Base-by-base conservation (phyloP, 768 basidiomycete genomes). In the Lenzites betulinus region DNA sequence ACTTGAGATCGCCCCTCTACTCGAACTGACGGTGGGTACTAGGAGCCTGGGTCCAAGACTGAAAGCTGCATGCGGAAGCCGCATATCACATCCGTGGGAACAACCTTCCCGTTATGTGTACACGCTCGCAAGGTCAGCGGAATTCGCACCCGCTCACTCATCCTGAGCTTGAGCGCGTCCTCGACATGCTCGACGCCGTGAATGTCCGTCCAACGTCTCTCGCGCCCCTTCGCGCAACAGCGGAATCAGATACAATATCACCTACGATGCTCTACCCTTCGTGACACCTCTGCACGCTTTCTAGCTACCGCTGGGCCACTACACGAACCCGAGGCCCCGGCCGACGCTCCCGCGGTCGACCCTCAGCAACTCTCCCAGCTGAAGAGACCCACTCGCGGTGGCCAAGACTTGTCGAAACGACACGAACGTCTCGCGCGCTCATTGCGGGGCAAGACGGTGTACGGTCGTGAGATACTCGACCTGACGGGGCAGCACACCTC, bases 351-450 rank as follows among this genome's bases (percentile, higher is more conserved):
- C 20, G 48, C 56, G 5, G 44, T 50, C 36, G 22, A 62, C 39
- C 35, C 5, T 6, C 38, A 58, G 30, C 51, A 50, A 4, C 38
- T 63, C 3, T 46, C 57, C 7, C 53, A 55, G 2, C 26, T 51
- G 28, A 71, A 67, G 38, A 46, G 64, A 49, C 66, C 70, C 3
- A 73, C 7, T 67, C 81, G 61, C 54, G 85, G 82, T 44, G 87
- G 85, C 0, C 83, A 80, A 67, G 87, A 89, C 66, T 79, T 90
- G 5, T 79, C 83, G 1, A 76, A 80, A 3, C 80, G 86, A 15
- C 86, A 83, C 62, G 69, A 69, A 6, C 74, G 77, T n/a, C 77
- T 91, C 0, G 88, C 88, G 66, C 80, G 77, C 56, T 77, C 78
- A 1, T 64, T 84, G 7, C 72, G 81, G 38, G 77, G 77, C 28